phyloP scores from a whole-genome alignment of 2,329 filamentous ascomycete species.

The Cladosporium sp. region DNA sequence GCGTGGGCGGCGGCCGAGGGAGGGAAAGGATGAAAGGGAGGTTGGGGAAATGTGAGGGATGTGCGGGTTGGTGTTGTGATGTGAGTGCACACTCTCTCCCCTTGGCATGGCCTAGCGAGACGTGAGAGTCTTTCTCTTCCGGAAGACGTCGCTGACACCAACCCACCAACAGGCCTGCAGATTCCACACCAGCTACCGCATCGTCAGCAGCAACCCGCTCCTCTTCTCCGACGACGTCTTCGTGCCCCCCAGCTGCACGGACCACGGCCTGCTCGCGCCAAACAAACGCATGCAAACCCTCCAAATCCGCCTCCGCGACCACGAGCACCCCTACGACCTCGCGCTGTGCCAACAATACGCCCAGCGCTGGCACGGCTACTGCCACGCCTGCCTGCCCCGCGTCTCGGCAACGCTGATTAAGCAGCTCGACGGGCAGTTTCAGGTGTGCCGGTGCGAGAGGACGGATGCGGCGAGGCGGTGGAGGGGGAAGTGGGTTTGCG shows the following conservation, averaged over 20 bases:
- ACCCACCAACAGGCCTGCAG: background rate
- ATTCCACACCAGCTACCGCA: slow-evolving; percentile 9
- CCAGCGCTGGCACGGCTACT: slow-evolving; percentile 7
- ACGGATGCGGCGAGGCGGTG: slow-evolving; percentile 2
- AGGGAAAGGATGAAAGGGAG: background rate
- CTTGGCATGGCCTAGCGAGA: no score
- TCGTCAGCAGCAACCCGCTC: background rate
- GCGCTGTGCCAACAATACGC: background rate
- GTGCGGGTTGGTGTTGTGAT: slow-evolving; percentile 5
- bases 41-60: background rate
- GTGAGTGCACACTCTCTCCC: background rate
- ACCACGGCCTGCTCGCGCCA: background rate
- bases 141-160: no score
- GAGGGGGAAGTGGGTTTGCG: background rate
- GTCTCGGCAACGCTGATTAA: background rate
- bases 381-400: background rate
- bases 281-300: slow-evolving; percentile 4
- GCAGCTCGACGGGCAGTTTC: slow-evolving; percentile 4
- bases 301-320: slow-evolving; percentile 1
- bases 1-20: background rate
- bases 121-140: no score
- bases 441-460: background rate
- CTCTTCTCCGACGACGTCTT: slow-evolving; percentile 4
- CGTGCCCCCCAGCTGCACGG: background rate
- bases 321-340: background rate